These are phyloP conservation scores for Tulasnella sp. DNA, from an alignment of 768 basidiomycete species.

Conservation along the genomic window DNA sequence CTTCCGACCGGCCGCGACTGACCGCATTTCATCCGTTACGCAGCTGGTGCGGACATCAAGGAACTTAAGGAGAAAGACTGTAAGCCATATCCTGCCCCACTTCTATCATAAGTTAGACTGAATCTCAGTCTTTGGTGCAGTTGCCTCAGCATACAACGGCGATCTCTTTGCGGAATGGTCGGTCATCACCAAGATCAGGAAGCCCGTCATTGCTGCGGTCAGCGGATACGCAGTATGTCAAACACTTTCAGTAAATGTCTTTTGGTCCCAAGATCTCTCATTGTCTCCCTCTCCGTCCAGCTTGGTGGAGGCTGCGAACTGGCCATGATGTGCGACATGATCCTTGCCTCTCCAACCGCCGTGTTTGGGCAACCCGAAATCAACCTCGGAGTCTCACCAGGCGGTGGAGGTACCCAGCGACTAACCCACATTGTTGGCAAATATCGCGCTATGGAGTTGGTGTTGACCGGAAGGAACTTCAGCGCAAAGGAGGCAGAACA, in stretches of 20 bases:
- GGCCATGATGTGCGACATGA: slow-evolving; percentile 38
- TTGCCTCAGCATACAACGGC: slow-evolving; percentile 68
- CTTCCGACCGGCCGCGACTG: background rate
- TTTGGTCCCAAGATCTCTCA: background rate
- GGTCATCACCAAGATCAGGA: slow-evolving; percentile 30
- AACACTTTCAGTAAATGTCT: background rate
- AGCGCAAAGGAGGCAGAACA: slow-evolving; percentile 35
- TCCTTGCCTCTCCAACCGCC: slow-evolving; percentile 32
- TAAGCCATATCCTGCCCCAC: background rate
- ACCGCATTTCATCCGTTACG: background rate
- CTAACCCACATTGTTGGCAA: slow-evolving; percentile 35
- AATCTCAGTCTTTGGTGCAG: background rate
- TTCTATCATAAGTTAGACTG: background rate
- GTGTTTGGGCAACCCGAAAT: slow-evolving; percentile 39
- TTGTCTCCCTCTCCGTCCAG: slow-evolving; percentile 18
- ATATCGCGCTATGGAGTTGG: slow-evolving; percentile 44
- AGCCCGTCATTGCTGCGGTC: slow-evolving; percentile 38
- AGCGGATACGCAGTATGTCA: slow-evolving; percentile 34
- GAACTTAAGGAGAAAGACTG: slow-evolving; percentile 40
- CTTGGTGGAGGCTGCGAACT: slow-evolving; percentile 42
- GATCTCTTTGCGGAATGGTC: slow-evolving; percentile 75
- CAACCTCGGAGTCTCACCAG: slow-evolving; percentile 37
- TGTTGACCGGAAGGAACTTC: slow-evolving; percentile 39
- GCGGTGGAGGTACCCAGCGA: slow-evolving; percentile 36
- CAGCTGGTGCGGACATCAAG: slow-evolving; percentile 40